Evolutionary conservation across 2,329 filamentous ascomycete genomes (phyloP).

Genomic region (Cadophora sp.): DNA sequence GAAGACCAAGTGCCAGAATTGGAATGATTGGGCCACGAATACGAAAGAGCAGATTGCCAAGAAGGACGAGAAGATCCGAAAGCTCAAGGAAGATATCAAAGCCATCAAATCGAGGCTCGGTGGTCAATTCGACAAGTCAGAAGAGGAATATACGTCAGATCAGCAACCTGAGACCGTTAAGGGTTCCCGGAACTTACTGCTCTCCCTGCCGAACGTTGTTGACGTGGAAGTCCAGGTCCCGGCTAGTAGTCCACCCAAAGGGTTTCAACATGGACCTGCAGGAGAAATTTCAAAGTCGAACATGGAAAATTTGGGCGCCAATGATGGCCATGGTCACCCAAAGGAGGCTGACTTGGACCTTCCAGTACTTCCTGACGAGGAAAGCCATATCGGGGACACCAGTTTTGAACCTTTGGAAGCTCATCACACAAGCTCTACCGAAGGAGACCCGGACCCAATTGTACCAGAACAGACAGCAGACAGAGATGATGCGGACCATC

Average conservation of each 20-base stretch:
- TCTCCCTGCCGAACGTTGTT: not conserved
- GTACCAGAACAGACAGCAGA: not conserved
- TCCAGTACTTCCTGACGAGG: slow-evolving; percentile 19
- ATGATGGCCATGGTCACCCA: not conserved
- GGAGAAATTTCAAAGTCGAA: not conserved
- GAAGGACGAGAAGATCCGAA: slow-evolving; percentile 32
- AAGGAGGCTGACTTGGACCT: slow-evolving; percentile 15
- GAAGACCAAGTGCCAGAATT: slow-evolving; percentile 28
- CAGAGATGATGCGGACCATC: slow-evolving; percentile 1
- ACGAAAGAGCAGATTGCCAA: slow-evolving; percentile 24
- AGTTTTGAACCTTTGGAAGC: slow-evolving; percentile 28
- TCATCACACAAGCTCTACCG: slow-evolving; percentile 40
- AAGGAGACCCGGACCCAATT: slow-evolving; percentile 33
- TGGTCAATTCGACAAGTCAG: not conserved
- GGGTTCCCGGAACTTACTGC: not conserved
- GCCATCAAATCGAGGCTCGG: slow-evolving; percentile 20
- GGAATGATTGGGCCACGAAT: slow-evolving; percentile 25
- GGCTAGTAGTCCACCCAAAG: slow-evolving; percentile 2
- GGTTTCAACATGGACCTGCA: not conserved
- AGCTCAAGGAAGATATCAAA: slow-evolving; percentile 30
- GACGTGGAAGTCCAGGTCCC: slow-evolving; percentile 10
- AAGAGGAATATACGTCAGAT: not conserved
- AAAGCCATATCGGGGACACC: slow-evolving; percentile 26
- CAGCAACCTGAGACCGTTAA: not conserved
- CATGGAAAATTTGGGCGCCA: not conserved